phyloP scores from a whole-genome alignment of 2,329 filamentous ascomycete genomes.

The Amesomyces nigricolor region DNA sequence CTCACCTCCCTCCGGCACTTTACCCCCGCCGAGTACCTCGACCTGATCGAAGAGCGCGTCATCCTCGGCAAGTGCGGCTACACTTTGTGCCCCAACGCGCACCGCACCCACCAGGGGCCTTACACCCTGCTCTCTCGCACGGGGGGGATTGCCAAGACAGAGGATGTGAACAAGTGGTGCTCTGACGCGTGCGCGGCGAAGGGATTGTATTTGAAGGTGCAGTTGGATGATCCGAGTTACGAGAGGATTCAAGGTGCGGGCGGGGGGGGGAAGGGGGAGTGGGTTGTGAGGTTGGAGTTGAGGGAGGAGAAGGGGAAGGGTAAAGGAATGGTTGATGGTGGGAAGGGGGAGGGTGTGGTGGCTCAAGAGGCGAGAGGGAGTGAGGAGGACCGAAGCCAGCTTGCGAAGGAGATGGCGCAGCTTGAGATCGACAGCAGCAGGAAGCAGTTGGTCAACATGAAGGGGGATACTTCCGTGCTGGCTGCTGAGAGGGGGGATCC shows the following conservation, averaged over 20 bases:
- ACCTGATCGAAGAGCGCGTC: constrained; percentile 82
- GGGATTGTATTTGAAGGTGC: constrained; percentile 80
- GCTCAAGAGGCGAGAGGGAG: background rate
- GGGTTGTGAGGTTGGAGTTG: constrained; percentile 57
- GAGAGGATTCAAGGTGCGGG: background rate
- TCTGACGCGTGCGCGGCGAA: constrained; percentile 70
- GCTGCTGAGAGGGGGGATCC: constrained; percentile 29
- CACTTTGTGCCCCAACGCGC: constrained; percentile 57
- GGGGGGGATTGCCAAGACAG: constrained; percentile 60
- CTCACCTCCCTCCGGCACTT: constrained; percentile 64
- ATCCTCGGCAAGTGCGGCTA: constrained; percentile 80
- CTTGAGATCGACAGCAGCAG: constrained; percentile 14
- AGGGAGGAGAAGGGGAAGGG: constrained; percentile 16
- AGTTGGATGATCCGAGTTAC: constrained; percentile 67
- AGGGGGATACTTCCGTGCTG: constrained; percentile 13
- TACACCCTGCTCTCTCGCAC: constrained; percentile 57
- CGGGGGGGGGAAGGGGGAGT: constrained; percentile 12
- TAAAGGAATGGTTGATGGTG: background rate
- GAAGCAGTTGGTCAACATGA: constrained; percentile 5
- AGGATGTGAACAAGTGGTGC: constrained; percentile 82
- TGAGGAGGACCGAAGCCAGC: constrained; percentile 1
- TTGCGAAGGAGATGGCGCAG: constrained; percentile 15
- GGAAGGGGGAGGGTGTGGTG: background rate
- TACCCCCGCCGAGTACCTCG: constrained; percentile 84
- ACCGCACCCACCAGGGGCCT: constrained; percentile 50